Percentiles rank a stretch among this genome's conserved stretches.
phyloP scores from a whole-genome alignment of 2,329 filamentous ascomycete species.

The Coniochaeta sp. region DNA sequence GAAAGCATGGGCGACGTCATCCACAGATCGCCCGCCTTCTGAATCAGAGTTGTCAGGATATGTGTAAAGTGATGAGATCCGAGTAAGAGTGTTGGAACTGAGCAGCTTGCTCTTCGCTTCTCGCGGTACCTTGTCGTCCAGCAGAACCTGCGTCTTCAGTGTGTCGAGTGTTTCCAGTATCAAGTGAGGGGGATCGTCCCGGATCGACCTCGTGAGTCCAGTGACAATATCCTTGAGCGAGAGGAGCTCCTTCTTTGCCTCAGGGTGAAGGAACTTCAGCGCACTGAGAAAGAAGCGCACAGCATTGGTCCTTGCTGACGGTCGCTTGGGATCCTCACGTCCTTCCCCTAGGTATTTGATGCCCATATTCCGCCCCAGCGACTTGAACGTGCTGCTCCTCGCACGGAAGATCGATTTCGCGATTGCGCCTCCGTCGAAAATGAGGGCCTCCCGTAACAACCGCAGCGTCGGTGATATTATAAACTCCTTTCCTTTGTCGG shows the following conservation, averaged over 20 bases:
- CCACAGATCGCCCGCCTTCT: slow-evolving; percentile 44
- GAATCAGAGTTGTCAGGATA: slow-evolving; percentile 38
- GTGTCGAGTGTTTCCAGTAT: slow-evolving; percentile 68
- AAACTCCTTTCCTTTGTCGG: slow-evolving; percentile 77
- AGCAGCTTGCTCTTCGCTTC: slow-evolving; percentile 70
- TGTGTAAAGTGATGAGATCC: slow-evolving; percentile 65
- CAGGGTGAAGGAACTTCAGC: slow-evolving; percentile 68
- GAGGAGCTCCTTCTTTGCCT: slow-evolving; percentile 76
- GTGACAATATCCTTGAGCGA: slow-evolving; percentile 65
- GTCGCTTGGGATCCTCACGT: slow-evolving; percentile 59
- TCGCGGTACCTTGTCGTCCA: slow-evolving; percentile 66
- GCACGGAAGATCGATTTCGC: slow-evolving; percentile 72
- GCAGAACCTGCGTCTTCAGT: slow-evolving; percentile 63
- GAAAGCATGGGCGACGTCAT: slow-evolving; percentile 67
- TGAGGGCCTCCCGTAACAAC: slow-evolving; percentile 76
- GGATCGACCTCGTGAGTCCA: slow-evolving; percentile 68
- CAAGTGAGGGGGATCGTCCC: slow-evolving; percentile 68
- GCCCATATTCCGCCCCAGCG: slow-evolving; percentile 72
- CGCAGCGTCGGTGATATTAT: slow-evolving; percentile 84
- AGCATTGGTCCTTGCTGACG: slow-evolving; percentile 77
- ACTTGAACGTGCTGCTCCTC: slow-evolving; percentile 71
- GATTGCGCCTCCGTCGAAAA: slow-evolving; percentile 76
- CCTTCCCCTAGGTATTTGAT: slow-evolving; percentile 54
- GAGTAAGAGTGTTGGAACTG: slow-evolving; percentile 65
- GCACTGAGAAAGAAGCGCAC: slow-evolving; percentile 74